A percentile compares a stretch with the other conserved stretches of the same genome.
These are phyloP conservation scores for Amphibolis antarctica DNA, from an alignment of 106 monocot species.

Conservation along the genomic window DNA sequence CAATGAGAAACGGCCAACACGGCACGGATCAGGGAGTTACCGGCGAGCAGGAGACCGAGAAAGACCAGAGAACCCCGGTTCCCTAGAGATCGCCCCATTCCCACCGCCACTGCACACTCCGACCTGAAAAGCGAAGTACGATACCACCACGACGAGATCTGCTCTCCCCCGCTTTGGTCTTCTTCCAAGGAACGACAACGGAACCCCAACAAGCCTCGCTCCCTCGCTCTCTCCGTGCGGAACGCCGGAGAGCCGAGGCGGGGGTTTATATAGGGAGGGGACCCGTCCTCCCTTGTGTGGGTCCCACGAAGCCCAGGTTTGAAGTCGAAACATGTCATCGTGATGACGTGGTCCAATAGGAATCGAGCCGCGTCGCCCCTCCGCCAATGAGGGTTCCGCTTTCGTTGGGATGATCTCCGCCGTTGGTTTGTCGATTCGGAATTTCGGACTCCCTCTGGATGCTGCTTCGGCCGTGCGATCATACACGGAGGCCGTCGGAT, in stretches of 20 bases:
- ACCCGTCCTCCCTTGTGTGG: neutral
- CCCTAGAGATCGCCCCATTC: conserved; percentile 9
- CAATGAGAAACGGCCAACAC: neutral
- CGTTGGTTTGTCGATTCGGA: neutral
- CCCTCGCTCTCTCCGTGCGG: neutral
- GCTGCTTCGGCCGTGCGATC: no score
- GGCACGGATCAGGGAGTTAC: conserved; percentile 2
- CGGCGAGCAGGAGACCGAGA: conserved; percentile 16
- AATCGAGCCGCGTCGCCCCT: no score
- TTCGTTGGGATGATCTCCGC: conserved; percentile 6
- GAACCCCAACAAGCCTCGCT: neutral
- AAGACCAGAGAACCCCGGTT: conserved; percentile 11
- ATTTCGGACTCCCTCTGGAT: no score
- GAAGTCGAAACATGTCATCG: conserved; percentile 11
- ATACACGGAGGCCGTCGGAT: no score
- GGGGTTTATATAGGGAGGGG: neutral
- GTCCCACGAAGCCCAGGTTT: neutral
- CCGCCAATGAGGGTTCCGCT: conserved; percentile 9
- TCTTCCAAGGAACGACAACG: neutral
- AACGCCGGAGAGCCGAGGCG: neutral
- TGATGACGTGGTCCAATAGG: conserved; percentile 27
- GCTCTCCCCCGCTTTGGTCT: neutral
- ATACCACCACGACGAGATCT: neutral
- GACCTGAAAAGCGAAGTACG: neutral
- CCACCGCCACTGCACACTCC: neutral